Percentiles rank a stretch among this genome's conserved stretches.
Evolutionary conservation across 2,329 filamentous ascomycete genomes (phyloP).

Genomic region (Leptographium radiaticola): DNA sequence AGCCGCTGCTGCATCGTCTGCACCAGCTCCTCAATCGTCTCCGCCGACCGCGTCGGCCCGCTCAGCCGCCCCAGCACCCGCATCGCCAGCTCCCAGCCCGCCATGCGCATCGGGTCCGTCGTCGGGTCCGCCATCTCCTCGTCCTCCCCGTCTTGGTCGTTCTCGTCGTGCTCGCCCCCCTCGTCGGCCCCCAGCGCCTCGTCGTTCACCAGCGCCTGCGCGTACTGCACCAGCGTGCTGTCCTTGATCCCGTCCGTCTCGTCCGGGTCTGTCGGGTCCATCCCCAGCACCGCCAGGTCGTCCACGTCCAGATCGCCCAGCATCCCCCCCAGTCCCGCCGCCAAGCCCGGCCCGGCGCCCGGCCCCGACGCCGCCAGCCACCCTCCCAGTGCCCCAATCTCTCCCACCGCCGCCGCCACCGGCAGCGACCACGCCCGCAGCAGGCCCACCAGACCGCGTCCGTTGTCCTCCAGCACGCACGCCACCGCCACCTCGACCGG

Average conservation of each 20-base stretch:
- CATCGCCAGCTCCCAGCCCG: slow-evolving; percentile 85
- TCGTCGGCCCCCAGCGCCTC: slow-evolving; percentile 27
- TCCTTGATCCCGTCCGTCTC: slow-evolving; percentile 61
- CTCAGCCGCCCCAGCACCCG: slow-evolving; percentile 73
- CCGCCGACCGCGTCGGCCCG: slow-evolving; percentile 54
- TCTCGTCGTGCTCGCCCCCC: slow-evolving; percentile 4
- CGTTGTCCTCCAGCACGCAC: slow-evolving; percentile 70
- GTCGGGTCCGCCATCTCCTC: not conserved
- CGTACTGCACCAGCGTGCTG: slow-evolving; percentile 64
- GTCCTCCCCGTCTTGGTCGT: slow-evolving; percentile 14
- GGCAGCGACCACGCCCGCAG: slow-evolving; percentile 71
- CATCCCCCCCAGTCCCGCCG: slow-evolving; percentile 51
- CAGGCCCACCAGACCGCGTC: slow-evolving; percentile 61
- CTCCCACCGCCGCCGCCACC: slow-evolving; percentile 63
- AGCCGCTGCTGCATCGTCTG: slow-evolving; percentile 47
- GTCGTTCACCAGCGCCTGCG: slow-evolving; percentile 49
- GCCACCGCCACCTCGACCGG: slow-evolving; percentile 70
- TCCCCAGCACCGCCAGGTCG: slow-evolving; percentile 70
- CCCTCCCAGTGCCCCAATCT: slow-evolving; percentile 69
- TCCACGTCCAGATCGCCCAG: slow-evolving; percentile 60
- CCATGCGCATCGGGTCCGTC: slow-evolving; percentile 24
- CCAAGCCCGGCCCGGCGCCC: slow-evolving; percentile 28
- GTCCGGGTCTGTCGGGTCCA: slow-evolving; percentile 45
- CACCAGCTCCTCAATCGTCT: slow-evolving; percentile 62
- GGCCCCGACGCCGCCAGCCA: slow-evolving; percentile 58